A percentile compares a stretch with the other conserved stretches of the same genome.
Conservation (phyloP, 169 alveolate genomes). For the Eimeria tenella region DNA sequence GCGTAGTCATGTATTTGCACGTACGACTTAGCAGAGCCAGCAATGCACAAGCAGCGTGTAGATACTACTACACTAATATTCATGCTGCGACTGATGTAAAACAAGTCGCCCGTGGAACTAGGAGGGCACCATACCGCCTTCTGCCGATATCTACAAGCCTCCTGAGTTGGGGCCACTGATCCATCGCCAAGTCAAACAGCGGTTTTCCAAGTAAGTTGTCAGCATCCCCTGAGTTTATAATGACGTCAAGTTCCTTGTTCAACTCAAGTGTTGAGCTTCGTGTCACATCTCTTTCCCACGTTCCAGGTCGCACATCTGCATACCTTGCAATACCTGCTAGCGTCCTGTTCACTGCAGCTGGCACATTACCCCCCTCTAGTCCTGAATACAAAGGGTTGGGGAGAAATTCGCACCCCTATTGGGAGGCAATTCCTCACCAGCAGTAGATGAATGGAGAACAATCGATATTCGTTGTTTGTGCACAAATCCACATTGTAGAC, state of each 20-base stretch:
- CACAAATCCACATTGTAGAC: no score
- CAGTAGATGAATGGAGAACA: no score
- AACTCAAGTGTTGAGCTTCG: neutral
- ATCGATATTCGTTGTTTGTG: no score
- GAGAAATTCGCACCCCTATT: no score
- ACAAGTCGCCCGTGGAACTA: neutral
- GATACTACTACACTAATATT: no score
- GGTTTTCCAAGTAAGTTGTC: constrained; percentile 54
- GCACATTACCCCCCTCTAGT: constrained; percentile 60
- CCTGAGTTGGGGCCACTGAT: constrained; percentile 63
- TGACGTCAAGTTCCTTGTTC: neutral
- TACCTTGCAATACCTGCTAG: constrained; percentile 3
- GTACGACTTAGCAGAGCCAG: no score
- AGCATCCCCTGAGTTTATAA: constrained; percentile 1
- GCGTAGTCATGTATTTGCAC: no score
- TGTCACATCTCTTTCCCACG: constrained; percentile 56
- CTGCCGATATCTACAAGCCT: constrained; percentile 39
- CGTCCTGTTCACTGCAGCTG: constrained; percentile 51
- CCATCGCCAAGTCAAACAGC: constrained; percentile 52
- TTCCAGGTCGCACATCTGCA: constrained; percentile 45
- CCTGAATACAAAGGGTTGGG: neutral
- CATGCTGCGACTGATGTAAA: no score
- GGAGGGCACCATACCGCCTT: constrained; percentile 5
- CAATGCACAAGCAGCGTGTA: no score
- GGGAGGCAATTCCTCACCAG: no score